Evolutionary conservation across 1,284 basidiomycete species (phyloP), one percentile per base, ranked within the genome.

Genomic region (Earliella scabrosa): DNA sequence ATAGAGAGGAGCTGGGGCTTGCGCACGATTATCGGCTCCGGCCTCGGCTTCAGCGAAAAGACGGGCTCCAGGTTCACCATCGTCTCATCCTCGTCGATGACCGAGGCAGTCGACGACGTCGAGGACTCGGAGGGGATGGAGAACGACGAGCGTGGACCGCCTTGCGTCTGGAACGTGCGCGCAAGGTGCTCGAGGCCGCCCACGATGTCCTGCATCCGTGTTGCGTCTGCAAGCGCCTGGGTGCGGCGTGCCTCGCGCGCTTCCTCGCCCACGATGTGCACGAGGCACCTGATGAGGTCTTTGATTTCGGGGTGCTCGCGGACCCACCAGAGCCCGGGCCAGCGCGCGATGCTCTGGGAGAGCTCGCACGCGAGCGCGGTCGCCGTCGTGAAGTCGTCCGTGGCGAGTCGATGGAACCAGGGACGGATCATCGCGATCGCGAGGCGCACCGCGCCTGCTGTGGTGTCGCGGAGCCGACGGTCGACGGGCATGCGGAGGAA

Each of bases 241-340:
- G 72, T 68, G 47, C 65, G 72, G 60, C 78, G 75, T 59, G 81
- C 79, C 67, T 81, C 81, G 47, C 78, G 75, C 50, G 87, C 75
- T 71, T 89, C 86, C 65, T 88, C 87, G 21, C 77, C 84, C 38
- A 90, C 72, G 45, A 86, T 77, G 56, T 80, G 73, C 29, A 82
- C 77, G 63, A 86, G 82, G 32, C 80, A 78, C 41, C 77, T 77
- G 41, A 88, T 77, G 43, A 88, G 75, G 51, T 80, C 75, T 69
- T 77, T 78, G 63, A 86, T 77, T 70, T 88, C 85, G 7, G 76
- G 68, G 64, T 84, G 85, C 60, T 86, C 82, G 49, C 77, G 77
- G 34, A 79, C 77, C 84, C 86, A 87, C 77, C 79, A 80, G 60
- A 80, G 80, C 32, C 80, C 82, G 6, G 88, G 86, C 88, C 88